Evolutionary conservation across 1,284 basidiomycete species (phyloP).

Genomic region (Malassezia yamatoensis): DNA sequence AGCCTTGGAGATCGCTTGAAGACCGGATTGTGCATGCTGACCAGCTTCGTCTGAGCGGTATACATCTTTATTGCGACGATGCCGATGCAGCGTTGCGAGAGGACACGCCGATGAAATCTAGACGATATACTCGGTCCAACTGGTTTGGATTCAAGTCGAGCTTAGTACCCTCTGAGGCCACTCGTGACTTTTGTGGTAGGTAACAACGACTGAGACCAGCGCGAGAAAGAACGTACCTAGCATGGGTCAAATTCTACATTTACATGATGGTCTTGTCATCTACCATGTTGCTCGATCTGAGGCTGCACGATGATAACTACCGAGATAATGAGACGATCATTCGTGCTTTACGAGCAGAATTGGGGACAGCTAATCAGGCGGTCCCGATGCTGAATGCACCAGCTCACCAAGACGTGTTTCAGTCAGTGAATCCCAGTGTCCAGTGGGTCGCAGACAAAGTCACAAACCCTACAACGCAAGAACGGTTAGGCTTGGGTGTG

Average conservation of each 20-base stretch:
- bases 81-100: too few relatives aligned
- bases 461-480: neutral
- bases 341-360: neutral
- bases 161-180: neutral
- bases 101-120: too few relatives aligned
- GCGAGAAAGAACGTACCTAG: slow-evolving; percentile 13
- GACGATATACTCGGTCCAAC: neutral
- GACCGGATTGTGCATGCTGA: neutral
- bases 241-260: slow-evolving; percentile 9
- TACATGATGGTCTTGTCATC: slow-evolving; percentile 5
- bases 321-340: too few relatives aligned
- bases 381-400: too few relatives aligned
- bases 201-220: neutral
- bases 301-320: neutral
- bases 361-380: too few relatives aligned
- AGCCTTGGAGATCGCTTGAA: neutral
- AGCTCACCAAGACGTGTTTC: too few relatives aligned
- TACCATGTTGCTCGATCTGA: slow-evolving; percentile 11
- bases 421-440: neutral
- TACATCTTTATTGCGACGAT: too few relatives aligned
- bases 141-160: slow-evolving; percentile 4
- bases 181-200: slow-evolving; percentile 16
- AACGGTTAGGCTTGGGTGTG: neutral
- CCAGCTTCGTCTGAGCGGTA: too few relatives aligned
- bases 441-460: neutral